Evolutionary conservation across 78 protist genomes (phyloP), one percentile per base, ranked within the genome.

Genomic region (Dictyostelium firmibasis): DNA sequence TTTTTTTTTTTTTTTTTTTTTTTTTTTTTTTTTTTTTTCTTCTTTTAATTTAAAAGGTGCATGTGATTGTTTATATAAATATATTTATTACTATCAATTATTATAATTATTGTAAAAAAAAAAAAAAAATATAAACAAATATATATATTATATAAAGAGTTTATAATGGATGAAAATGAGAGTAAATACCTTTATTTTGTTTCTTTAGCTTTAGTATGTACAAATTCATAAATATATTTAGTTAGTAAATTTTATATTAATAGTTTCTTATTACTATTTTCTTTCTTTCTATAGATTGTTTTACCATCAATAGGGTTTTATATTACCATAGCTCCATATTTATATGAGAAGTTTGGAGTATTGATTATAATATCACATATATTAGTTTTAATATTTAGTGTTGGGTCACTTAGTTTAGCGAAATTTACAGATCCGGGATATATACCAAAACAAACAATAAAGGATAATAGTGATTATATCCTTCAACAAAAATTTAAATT

Each of bases 351-450:
- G 2, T 38, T 81, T 81, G 86, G 86, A 18, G n/a, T 57, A 50
- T 4, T 29, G 33, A 38, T 81, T 5, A 23, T 33, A 18, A 29
- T 81, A 2, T 8, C 47, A 38, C 86, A 81, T 57, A 0, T 7
- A 16, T 11, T 57, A 5, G 27, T 78, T 9, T 62, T 87, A 36
- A 3, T 76, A 13, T 27, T n/a, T 7, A 33, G 62, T 27, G 2
- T 87, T 4, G 47, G 27, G 1, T 36, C 62, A n/a, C 29, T 87
- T n/a, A 33, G 50, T 33, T 7, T 64, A 13, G 84, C 93, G 0
- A 75, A 84, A 87, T 87, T 44, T 36, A 41, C 74, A 2, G 74
- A 87, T 62, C 93, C 93, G 62, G 93, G 93, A 3, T 87, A 31
- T 27, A 57, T 87, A 87, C 93, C 93, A 18, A 87, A 77, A 74